These are phyloP conservation scores for Paramyrothecium sp. DNA, from an alignment of 2,329 filamentous ascomycete genomes.

Conservation along the genomic window DNA sequence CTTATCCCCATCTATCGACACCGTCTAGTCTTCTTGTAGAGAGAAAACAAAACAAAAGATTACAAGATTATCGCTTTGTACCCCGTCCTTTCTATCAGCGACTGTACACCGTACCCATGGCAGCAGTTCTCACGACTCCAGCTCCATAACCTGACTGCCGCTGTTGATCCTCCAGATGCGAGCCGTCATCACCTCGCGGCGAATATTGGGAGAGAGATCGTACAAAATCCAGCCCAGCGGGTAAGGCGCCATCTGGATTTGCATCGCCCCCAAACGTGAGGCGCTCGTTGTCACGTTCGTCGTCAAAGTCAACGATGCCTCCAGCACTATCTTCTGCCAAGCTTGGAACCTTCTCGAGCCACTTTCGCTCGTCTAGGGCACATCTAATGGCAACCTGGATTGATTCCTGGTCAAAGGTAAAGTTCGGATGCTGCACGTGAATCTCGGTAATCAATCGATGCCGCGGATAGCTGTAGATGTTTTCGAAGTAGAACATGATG, in stretches of 20 bases:
- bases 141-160: conserved; percentile 15
- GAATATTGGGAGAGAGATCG: conserved; percentile 33
- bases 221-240: conserved; percentile 23
- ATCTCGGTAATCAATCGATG: conserved; percentile 42
- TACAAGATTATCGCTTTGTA: no score
- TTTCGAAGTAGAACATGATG: conserved; percentile 47
- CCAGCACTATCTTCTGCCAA: conserved; percentile 32
- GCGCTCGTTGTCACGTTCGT: conserved; percentile 31
- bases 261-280: conserved; percentile 29
- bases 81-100: background rate
- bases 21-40: no score
- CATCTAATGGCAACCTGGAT: conserved; percentile 37
- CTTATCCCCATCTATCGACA: no score
- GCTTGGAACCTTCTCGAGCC: conserved; percentile 26
- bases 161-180: conserved; percentile 24
- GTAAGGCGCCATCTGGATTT: conserved; percentile 33
- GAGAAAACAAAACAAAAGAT: no score
- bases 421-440: conserved; percentile 35
- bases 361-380: conserved; percentile 35
- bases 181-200: conserved; percentile 39
- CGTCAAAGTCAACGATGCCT: conserved; percentile 40
- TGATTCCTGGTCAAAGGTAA: conserved; percentile 45
- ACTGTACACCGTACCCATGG: conserved; percentile 1
- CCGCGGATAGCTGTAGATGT: conserved; percentile 44
- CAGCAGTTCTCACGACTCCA: conserved; percentile 12